Percentiles rank a stretch among this genome's conserved stretches.
phyloP scores from a whole-genome alignment of 2,329 filamentous ascomycete genomes.

The Aureobasidium melanogenum region DNA sequence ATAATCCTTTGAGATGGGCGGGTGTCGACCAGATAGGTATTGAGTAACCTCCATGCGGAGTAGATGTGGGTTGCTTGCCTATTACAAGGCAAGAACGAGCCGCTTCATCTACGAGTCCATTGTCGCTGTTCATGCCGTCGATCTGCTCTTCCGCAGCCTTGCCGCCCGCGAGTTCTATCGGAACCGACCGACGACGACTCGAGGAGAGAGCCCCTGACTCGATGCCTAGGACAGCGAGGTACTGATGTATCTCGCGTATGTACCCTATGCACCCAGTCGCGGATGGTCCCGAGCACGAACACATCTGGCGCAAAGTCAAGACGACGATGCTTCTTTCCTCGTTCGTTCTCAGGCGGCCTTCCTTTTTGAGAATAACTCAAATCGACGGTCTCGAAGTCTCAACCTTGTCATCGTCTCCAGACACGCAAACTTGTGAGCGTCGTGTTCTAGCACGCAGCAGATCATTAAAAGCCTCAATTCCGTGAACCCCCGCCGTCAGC shows the following conservation, averaged over 20 bases:
- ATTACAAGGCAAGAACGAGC: neutral
- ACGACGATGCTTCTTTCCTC: neutral
- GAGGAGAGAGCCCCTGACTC: neutral
- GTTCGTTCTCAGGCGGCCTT: neutral
- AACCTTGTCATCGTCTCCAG: neutral
- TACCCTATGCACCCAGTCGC: neutral
- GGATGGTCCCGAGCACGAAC: neutral
- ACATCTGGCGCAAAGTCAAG: neutral
- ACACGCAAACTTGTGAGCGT: neutral
- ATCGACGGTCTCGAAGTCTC: neutral
- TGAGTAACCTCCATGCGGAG: neutral
- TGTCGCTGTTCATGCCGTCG: neutral
- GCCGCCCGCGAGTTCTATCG: neutral
- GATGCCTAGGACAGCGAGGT: neutral
- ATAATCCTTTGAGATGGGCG: neutral
- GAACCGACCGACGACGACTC: neutral
- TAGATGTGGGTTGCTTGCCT: neutral
- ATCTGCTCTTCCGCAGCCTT: neutral
- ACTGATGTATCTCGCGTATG: neutral
- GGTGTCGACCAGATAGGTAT: no score
- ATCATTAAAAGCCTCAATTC: neutral
- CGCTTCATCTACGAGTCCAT: neutral
- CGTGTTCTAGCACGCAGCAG: neutral
- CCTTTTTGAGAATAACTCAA: neutral
- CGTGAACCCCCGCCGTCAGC: neutral